Evolutionary conservation across 2,329 filamentous ascomycete species (phyloP).

Genomic region (Claviceps cyperi): DNA sequence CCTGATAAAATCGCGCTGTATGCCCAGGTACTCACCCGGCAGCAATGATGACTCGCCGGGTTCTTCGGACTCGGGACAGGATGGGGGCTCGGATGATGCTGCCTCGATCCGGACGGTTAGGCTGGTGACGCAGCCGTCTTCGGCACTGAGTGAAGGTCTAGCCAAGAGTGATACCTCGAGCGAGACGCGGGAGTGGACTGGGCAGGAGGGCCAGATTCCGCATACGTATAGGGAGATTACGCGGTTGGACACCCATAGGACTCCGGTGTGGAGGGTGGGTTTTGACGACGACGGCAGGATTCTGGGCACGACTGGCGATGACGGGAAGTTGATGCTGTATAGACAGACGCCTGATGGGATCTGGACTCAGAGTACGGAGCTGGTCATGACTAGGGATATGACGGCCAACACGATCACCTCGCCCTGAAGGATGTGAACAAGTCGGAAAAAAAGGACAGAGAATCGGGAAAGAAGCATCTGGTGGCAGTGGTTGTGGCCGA

Average conservation of each 20-base stretch:
- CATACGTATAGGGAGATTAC: conserved; percentile 51
- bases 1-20: conserved; percentile 19
- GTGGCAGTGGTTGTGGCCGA: too few species aligned
- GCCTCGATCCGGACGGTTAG: conserved; percentile 11
- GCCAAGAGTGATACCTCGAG: conserved; percentile 31
- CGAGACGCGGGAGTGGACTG: conserved; percentile 35
- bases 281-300: conserved; percentile 60
- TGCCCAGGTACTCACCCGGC: neutral
- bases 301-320: conserved; percentile 61
- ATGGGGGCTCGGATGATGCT: conserved; percentile 11
- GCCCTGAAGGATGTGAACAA: conserved; percentile 16
- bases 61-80: conserved; percentile 15
- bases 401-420: conserved; percentile 38
- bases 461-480: too few species aligned
- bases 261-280: conserved; percentile 60
- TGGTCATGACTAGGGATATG: conserved; percentile 41
- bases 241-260: conserved; percentile 50
- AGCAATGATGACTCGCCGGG: neutral
- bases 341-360: conserved; percentile 41
- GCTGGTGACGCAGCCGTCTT: conserved; percentile 21
- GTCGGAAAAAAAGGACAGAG: too few species aligned
- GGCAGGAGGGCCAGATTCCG: conserved; percentile 49
- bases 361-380: conserved; percentile 46
- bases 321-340: conserved; percentile 51
- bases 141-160: conserved; percentile 37